Evolutionary conservation across 2,329 filamentous ascomycete genomes (phyloP), one percentile per base, ranked within the genome.

Genomic region (Spiromastix sp.): DNA sequence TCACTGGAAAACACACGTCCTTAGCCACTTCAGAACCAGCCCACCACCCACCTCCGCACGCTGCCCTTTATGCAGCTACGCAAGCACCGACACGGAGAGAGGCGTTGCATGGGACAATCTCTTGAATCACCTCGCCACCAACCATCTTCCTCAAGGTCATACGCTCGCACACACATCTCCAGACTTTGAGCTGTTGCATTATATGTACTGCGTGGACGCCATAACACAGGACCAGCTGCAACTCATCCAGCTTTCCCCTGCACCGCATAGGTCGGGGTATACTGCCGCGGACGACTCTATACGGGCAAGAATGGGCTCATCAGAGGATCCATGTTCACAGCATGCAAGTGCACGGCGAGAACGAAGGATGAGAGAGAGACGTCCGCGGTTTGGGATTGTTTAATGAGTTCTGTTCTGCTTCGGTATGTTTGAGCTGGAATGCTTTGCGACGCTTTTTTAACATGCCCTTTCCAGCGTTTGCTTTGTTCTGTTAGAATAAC

Each of bases 171-270:
- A 55, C 4, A 59, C 56, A 31, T 51, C 56, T 29, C 55, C 60
- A 5, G 61, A 63, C 40, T 63, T 66, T 31, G 56, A 59, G 39
- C 47, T 66, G 10, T 64, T 66, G 61, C 57, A 56, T 34, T 64
- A 64, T 46, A 54, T 67, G 37, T 66, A 61, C 41, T 52, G 52
- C 12, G 43, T 53, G 34, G 52, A 59, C 19, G 51, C 67, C 34
- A 65, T 67, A 40, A 57, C 52, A 9, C 56, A 58, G 12, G 57
- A 59, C 10, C 58, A 66, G 40, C 59, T 65, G 42, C 65, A 61
- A 43, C 51, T 56, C 16, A 54, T 63, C 41, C 63, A 67, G 42
- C 47, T 65, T 32, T 49, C 54, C 12, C 56, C 60, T 2, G 48
- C 52, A 5, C 55, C 58, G 21, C 51, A 50, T 4, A 57, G 54